Conservation (phyloP, 495 filamentous ascomycete species). For the Talaromyces wortmannii region DNA sequence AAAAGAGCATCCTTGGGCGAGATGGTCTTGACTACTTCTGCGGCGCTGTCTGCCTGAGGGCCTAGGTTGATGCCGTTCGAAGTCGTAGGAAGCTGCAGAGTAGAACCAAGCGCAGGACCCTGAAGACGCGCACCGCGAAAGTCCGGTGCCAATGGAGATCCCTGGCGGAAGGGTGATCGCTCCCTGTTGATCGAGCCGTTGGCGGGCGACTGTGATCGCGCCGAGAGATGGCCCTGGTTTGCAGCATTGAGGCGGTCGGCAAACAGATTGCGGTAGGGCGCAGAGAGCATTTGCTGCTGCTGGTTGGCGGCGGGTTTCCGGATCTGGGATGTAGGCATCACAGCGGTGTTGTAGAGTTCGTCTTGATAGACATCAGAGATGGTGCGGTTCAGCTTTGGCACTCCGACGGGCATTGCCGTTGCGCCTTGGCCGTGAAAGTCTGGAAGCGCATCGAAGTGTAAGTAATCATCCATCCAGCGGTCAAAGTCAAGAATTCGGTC, state of each 20-base stretch:
- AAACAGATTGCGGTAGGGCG: constrained; percentile 59
- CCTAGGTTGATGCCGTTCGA: constrained; percentile 25
- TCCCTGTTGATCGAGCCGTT: constrained; percentile 49
- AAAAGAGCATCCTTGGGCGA: constrained; percentile 91
- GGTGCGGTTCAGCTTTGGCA: constrained; percentile 79
- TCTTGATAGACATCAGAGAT: constrained; percentile 81
- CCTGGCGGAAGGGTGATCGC: constrained; percentile 75
- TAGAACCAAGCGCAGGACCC: constrained; percentile 29
- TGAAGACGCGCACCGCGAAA: constrained; percentile 21
- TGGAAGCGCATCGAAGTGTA: constrained; percentile 48
- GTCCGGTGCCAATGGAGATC: constrained; percentile 56
- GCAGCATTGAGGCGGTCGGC: constrained; percentile 70
- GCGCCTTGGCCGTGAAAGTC: constrained; percentile 26
- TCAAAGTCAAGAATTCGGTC: constrained; percentile 34
- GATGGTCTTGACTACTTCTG: constrained; percentile 67
- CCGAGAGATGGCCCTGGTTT: constrained; percentile 64
- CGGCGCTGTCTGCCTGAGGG: constrained; percentile 9
- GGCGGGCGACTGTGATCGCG: constrained; percentile 49
- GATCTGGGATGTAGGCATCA: constrained; percentile 43
- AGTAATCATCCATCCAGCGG: constrained; percentile 54
- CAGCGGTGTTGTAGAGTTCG: constrained; percentile 71
- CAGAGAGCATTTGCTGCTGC: constrained; percentile 37
- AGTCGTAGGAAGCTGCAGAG: constrained; percentile 23
- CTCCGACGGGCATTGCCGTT: constrained; percentile 29
- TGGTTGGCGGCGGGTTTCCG: constrained; percentile 19